Evolutionary conservation across 768 basidiomycete genomes (phyloP).

Genomic region (Trametes sanguinea): DNA sequence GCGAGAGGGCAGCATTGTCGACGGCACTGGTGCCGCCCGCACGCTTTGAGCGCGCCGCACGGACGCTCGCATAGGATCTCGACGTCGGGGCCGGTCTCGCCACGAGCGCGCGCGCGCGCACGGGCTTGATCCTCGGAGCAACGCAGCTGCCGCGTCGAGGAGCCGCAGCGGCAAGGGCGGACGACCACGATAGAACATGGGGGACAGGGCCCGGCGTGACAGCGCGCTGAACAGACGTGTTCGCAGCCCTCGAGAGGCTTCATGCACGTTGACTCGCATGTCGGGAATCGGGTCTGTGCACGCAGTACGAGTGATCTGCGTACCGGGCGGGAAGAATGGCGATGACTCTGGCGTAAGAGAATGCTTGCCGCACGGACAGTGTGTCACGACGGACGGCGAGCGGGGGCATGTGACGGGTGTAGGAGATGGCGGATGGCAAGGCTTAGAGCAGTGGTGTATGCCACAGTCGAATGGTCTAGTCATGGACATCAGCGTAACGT

Average conservation of each 20-base stretch:
- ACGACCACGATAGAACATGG: conserved; percentile 73
- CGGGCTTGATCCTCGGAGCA: conserved; percentile 53
- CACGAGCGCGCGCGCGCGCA: conserved; percentile 27
- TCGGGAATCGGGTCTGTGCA: conserved; percentile 85
- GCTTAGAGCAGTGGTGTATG: conserved; percentile 67
- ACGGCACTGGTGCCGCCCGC: conserved; percentile 85
- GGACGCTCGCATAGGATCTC: conserved; percentile 81
- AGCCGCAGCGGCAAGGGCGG: conserved; percentile 86
- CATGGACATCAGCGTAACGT: conserved; percentile 2
- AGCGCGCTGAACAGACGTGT: conserved; percentile 69
- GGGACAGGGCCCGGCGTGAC: conserved; percentile 80
- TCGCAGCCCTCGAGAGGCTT: conserved; percentile 66
- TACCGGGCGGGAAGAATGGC: conserved; percentile 38
- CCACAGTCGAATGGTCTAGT: conserved; percentile 73
- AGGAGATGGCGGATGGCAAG: conserved; percentile 76
- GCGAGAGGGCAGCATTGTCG: conserved; percentile 90
- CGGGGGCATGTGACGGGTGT: conserved; percentile 65
- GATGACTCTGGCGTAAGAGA: conserved; percentile 44
- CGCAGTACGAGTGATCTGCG: conserved; percentile 39
- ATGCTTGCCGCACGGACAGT: conserved; percentile 83
- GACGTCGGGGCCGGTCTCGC: conserved; percentile 29
- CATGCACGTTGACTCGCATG: conserved; percentile 69
- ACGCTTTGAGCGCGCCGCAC: conserved; percentile 76
- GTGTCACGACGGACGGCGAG: conserved; percentile 64
- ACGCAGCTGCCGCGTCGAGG: conserved; percentile 52